These are phyloP conservation scores for Grosmannia penicillata DNA, from an alignment of 2,329 filamentous ascomycete genomes.

Conservation along the genomic window DNA sequence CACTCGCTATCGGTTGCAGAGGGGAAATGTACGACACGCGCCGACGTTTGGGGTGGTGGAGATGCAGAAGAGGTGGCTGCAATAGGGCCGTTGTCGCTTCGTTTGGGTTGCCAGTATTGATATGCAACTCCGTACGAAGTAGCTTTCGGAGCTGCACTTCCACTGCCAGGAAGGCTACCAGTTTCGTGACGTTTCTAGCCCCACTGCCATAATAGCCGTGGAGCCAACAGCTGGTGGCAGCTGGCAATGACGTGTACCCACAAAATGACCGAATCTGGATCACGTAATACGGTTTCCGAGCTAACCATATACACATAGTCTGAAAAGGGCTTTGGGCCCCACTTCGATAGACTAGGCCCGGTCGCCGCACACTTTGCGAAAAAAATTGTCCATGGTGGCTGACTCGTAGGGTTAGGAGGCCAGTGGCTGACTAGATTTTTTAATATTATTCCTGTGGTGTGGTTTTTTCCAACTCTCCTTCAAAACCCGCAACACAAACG, in stretches of 20 bases:
- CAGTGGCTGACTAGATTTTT: background rate
- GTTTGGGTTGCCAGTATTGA: too few relatives aligned
- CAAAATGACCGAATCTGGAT: background rate
- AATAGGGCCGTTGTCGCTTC: background rate
- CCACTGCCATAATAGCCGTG: too few relatives aligned
- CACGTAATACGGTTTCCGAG: background rate
- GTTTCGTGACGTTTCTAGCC: slow-evolving; percentile 8
- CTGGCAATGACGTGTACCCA: slow-evolving; percentile 1
- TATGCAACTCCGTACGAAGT: background rate
- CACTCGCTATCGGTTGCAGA: background rate
- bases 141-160: slow-evolving; percentile 6
- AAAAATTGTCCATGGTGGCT: slow-evolving; percentile 6
- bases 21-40: background rate
- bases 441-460: slow-evolving; percentile 10
- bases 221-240: too few relatives aligned
- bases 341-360: slow-evolving; percentile 1
- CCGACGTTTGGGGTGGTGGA: too few relatives aligned
- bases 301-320: background rate
- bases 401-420: slow-evolving; percentile 8
- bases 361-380: slow-evolving; percentile 4
- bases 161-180: slow-evolving; percentile 8
- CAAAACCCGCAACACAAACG: slow-evolving; percentile 1
- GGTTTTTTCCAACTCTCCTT: slow-evolving; percentile 4
- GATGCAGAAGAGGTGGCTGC: background rate
- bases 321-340: background rate